A percentile compares a stretch with the other conserved stretches of the same genome.
Evolutionary conservation across 2,329 filamentous ascomycete genomes (phyloP).

Genomic region (Albophoma yamanashiensis): DNA sequence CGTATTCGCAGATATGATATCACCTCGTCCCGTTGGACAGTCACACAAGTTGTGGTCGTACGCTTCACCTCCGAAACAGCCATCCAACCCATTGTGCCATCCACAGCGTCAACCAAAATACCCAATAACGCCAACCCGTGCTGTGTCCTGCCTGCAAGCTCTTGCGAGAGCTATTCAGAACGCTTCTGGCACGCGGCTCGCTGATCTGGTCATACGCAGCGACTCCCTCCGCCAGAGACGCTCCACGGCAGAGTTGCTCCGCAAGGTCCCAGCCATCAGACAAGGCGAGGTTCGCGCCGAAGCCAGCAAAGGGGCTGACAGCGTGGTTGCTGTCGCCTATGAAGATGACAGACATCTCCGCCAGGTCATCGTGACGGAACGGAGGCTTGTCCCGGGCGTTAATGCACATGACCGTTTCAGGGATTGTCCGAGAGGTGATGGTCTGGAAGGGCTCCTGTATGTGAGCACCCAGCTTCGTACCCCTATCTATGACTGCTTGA

Average conservation of each 20-base stretch:
- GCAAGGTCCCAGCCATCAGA: slow-evolving; percentile 36
- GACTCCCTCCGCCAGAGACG: slow-evolving; percentile 15
- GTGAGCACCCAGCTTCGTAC: slow-evolving; percentile 18
- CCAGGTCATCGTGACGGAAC: slow-evolving; percentile 23
- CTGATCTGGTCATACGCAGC: slow-evolving; percentile 23
- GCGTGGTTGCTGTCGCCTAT: slow-evolving; percentile 41
- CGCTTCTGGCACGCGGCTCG: slow-evolving; percentile 19
- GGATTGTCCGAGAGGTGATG: slow-evolving; percentile 28
- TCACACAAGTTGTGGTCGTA: neutral
- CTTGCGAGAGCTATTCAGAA: slow-evolving; percentile 13
- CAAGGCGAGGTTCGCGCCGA: slow-evolving; percentile 36
- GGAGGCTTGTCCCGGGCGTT: slow-evolving; percentile 33
- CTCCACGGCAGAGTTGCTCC: slow-evolving; percentile 20
- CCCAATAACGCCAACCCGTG: slow-evolving; percentile 11
- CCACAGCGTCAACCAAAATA: slow-evolving; percentile 10
- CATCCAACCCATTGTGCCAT: slow-evolving; percentile 11
- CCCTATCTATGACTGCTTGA: slow-evolving; percentile 19
- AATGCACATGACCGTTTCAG: slow-evolving; percentile 22
- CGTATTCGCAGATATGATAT: too few relatives aligned
- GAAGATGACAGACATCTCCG: slow-evolving; percentile 24
- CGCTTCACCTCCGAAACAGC: slow-evolving; percentile 5
- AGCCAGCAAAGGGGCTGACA: slow-evolving; percentile 36
- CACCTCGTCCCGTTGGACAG: too few relatives aligned
- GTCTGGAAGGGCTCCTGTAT: slow-evolving; percentile 28
- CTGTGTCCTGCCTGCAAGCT: slow-evolving; percentile 13